phyloP scores from a whole-genome alignment of 352 stramenopile species.

The Thraustochytrium sp. region DNA sequence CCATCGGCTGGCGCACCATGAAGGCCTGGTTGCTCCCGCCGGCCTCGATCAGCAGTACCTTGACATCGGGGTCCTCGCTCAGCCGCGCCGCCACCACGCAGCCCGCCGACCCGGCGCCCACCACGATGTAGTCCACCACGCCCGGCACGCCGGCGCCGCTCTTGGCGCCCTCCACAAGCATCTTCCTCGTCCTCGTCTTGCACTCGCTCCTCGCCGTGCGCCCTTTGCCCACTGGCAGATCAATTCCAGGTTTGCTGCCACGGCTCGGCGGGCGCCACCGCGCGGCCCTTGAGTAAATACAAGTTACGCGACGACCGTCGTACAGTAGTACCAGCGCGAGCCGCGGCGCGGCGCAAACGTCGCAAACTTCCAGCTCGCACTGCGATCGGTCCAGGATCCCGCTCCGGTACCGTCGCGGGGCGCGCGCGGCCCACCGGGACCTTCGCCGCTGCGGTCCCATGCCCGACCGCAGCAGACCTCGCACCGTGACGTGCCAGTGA shows the following conservation, averaged over 20 bases:
- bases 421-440: no score
- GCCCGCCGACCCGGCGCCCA: slow-evolving; percentile 77
- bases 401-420: no score
- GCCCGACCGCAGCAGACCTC: no score
- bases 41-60: slow-evolving; percentile 79
- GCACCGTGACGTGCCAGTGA: no score
- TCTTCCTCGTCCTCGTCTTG: neutral
- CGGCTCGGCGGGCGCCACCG: neutral
- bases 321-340: no score
- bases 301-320: no score
- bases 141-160: neutral
- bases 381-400: no score
- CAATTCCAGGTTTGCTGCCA: neutral
- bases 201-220: neutral
- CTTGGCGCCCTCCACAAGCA: no score
- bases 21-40: slow-evolving; percentile 61
- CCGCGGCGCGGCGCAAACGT: no score
- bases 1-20: neutral
- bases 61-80: slow-evolving; percentile 66
- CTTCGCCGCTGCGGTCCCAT: no score
- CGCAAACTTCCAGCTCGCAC: no score
- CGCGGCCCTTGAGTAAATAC: neutral
- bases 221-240: slow-evolving; percentile 8
- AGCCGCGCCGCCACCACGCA: slow-evolving; percentile 81
- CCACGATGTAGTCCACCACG: slow-evolving; percentile 78